These are phyloP conservation scores for Blastocystis sp. DNA, from an alignment of 352 stramenopile genomes.

Conservation along the genomic window DNA sequence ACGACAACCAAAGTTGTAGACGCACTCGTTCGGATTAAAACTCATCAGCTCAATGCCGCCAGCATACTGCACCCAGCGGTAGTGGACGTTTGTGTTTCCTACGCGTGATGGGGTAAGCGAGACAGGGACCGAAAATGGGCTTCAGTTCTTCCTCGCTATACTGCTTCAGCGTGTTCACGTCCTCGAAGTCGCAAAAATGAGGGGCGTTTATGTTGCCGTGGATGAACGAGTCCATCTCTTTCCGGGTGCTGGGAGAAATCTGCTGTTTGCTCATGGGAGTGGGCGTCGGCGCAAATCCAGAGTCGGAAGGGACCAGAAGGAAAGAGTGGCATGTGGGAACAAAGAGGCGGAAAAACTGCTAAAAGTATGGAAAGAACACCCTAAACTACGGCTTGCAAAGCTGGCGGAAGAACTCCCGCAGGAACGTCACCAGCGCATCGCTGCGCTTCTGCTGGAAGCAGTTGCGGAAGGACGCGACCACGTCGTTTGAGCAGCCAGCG, in stretches of 20 bases:
- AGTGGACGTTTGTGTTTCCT: conserved; percentile 49
- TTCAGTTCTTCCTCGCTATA: conserved; percentile 39
- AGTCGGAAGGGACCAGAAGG: background rate
- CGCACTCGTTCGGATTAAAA: conserved; percentile 27
- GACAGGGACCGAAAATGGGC: conserved; percentile 12
- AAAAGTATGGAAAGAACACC: conserved; percentile 19
- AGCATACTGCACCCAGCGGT: conserved; percentile 57
- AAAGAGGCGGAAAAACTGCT: background rate
- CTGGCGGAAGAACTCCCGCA: conserved; percentile 37
- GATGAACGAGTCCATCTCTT: conserved; percentile 20
- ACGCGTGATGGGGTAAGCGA: background rate
- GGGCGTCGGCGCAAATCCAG: background rate
- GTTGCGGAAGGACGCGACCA: background rate
- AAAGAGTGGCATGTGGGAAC: background rate
- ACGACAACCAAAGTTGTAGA: conserved; percentile 51
- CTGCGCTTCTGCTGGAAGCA: conserved; percentile 16
- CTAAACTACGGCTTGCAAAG: background rate
- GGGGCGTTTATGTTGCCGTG: background rate
- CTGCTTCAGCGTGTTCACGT: conserved; percentile 1
- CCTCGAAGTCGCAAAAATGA: conserved; percentile 1
- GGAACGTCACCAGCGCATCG: conserved; percentile 1
- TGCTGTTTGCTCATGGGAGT: background rate
- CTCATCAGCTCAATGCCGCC: conserved; percentile 57
- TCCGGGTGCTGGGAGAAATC: background rate
- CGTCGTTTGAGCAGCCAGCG: background rate